Evolutionary conservation across 192 early-diverging fungal species (phyloP), one percentile per base, ranked within the genome.

Genomic region (Geosiphon pyriformis): DNA sequence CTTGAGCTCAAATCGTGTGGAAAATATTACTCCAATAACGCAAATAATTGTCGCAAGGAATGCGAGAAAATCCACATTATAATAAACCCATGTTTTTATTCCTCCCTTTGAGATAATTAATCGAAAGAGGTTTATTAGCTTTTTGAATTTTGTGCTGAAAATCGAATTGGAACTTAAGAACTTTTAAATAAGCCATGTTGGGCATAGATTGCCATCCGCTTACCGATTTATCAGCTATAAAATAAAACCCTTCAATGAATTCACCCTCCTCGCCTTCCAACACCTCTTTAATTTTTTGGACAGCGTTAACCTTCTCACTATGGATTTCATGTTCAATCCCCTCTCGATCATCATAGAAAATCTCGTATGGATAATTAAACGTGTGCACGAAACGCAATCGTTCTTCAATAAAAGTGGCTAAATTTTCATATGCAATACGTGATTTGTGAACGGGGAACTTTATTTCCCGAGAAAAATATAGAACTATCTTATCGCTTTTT

Each of bases 241-340:
- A 12, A 20, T 23, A 23, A 7, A 54, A 26, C 6, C 20, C 26
- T 4, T 20, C 20, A 23, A 54, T 20, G 20, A 12, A 54, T 54
- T n/a, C 26, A 12, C 52, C 52, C 52, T 54, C 52, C 26, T 54
- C 52, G 52, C 52, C 20, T 26, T 54, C 52, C 52, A 54, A 8
- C 20, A 54, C 4, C 4, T 54, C 52, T 20, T 54, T 54, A 20
- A 54, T 54, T 20, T 54, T 6, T 20, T 54, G 6, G 6, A 54
- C 52, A 6, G 26, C 52, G 4, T 54, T 20, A 42, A 10, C 37
- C 52, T 54, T 20, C 6, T 20, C 52, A 7, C 7, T 23, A 6
- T 54, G 8, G 20, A n/a, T 23, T 20, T 12, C 52, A 26, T 26
- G 26, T 20, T n/a, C 52, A n/a, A 12, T 26, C 20, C 26, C 26